Conservation (phyloP, 345 rosid species). For the Noccaea bulbosa region DNA sequence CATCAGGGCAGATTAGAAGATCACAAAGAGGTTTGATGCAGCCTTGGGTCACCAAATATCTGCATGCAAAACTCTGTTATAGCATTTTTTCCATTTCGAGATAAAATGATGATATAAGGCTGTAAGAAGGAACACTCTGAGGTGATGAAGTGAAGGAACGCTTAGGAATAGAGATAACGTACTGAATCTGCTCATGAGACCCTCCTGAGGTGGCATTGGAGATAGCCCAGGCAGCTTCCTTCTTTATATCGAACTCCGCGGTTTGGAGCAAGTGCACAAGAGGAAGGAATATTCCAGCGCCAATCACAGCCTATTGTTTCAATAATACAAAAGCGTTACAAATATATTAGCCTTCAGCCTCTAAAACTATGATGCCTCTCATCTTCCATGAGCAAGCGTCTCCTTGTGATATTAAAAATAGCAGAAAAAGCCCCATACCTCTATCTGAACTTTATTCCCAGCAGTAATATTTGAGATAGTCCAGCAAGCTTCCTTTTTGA, state of each 20-base stretch:
- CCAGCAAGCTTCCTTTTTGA: constrained; percentile 92
- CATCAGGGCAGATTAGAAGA: constrained; percentile 77
- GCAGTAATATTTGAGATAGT: constrained; percentile 93
- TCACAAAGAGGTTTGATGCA: constrained; percentile 89
- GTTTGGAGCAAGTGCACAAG: constrained; percentile 77
- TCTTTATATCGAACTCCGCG: constrained; percentile 86
- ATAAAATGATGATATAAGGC: constrained; percentile 16
- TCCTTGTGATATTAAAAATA: constrained; percentile 12
- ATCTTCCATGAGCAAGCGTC: constrained; percentile 20
- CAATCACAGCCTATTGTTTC: constrained; percentile 65
- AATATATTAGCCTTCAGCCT: not conserved
- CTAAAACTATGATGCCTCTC: constrained; percentile 3
- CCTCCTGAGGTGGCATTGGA: constrained; percentile 95
- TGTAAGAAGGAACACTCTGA: constrained; percentile 17
- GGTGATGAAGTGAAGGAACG: constrained; percentile 25
- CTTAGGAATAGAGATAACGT: constrained; percentile 27
- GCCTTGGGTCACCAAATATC: constrained; percentile 72
- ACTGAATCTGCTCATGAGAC: constrained; percentile 84
- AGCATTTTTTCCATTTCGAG: constrained; percentile 8
- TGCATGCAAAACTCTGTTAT: constrained; percentile 43
- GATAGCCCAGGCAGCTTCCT: constrained; percentile 91
- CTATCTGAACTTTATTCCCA: constrained; percentile 75
- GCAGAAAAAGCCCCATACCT: constrained; percentile 51
- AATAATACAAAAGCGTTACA: constrained; percentile 10
- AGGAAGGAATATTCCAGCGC: constrained; percentile 68